phyloP scores from a whole-genome alignment of 768 basidiomycete species.

The Leccinum sublutescens region DNA sequence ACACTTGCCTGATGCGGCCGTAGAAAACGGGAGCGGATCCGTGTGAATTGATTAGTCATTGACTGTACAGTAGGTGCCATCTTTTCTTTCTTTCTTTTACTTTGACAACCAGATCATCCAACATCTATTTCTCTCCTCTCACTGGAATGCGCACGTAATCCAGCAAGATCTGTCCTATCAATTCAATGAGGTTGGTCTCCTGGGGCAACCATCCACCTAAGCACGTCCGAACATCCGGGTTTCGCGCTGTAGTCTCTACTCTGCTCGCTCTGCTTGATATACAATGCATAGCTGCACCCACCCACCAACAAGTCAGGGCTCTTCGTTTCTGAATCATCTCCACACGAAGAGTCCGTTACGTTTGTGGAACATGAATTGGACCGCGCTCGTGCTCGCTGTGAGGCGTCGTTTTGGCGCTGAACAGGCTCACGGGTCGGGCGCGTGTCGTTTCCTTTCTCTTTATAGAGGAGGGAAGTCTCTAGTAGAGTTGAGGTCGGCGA shows the following conservation, averaged over 20 bases:
- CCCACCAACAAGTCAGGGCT: slow-evolving; percentile 65
- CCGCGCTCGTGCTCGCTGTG: slow-evolving; percentile 41
- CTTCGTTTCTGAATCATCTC: slow-evolving; percentile 33
- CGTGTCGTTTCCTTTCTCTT: slow-evolving; percentile 31
- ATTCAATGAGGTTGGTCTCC: background rate
- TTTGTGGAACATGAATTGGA: slow-evolving; percentile 60
- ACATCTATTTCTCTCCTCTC: background rate
- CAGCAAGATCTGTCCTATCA: background rate
- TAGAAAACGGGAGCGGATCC: background rate
- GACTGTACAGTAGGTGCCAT: slow-evolving; percentile 11
- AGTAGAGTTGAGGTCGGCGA: slow-evolving; percentile 56
- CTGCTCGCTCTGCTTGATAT: background rate
- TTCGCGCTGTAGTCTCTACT: background rate
- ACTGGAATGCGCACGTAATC: background rate
- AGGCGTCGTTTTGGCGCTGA: slow-evolving; percentile 55
- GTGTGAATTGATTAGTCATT: slow-evolving; percentile 26
- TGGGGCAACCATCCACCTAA: background rate
- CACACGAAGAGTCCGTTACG: slow-evolving; percentile 66
- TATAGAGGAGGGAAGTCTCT: slow-evolving; percentile 38
- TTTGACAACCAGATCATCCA: background rate
- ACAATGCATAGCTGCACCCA: background rate
- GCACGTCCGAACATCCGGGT: background rate
- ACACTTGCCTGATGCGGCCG: slow-evolving; percentile 20
- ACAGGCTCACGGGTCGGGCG: slow-evolving; percentile 42
- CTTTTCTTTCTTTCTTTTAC: background rate